A percentile compares a stretch with the other conserved stretches of the same genome.
Conservation (phyloP, 768 basidiomycete genomes). For the Melanogaster broomeanus region DNA sequence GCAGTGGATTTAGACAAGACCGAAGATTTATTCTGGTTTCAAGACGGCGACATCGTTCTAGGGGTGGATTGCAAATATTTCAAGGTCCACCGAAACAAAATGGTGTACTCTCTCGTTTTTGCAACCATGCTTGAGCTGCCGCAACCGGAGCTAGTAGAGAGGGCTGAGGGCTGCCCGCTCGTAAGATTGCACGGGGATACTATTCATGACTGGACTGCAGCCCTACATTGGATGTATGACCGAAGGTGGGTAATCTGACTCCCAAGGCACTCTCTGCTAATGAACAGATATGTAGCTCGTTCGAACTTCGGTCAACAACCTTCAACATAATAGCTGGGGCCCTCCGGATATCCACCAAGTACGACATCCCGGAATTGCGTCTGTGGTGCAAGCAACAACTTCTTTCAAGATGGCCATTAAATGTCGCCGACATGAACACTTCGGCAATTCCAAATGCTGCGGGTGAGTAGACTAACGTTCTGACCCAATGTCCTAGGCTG, state of each 20-base stretch:
- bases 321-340: slow-evolving; percentile 29
- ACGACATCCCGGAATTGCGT: slow-evolving; percentile 33
- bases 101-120: slow-evolving; percentile 30
- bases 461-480: slow-evolving; percentile 21
- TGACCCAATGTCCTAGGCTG: not conserved
- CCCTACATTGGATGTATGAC: slow-evolving; percentile 36
- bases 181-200: slow-evolving; percentile 29
- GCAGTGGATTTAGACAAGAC: not conserved
- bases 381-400: slow-evolving; percentile 26
- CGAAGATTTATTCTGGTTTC: slow-evolving; percentile 27
- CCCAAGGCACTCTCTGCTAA: not conserved
- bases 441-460: slow-evolving; percentile 32
- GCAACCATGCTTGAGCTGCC: slow-evolving; percentile 39
- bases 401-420: slow-evolving; percentile 31
- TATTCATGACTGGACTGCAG: slow-evolving; percentile 30
- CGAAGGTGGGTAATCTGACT: slow-evolving; percentile 24
- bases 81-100: slow-evolving; percentile 26
- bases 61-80: slow-evolving; percentile 20
- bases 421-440: slow-evolving; percentile 27
- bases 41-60: slow-evolving; percentile 39
- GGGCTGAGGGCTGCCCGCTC: slow-evolving; percentile 32
- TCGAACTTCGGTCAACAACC: slow-evolving; percentile 17
- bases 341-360: slow-evolving; percentile 38
- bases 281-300: slow-evolving; percentile 18
- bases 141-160: slow-evolving; percentile 30